Base-by-base conservation (phyloP, 148 eudicot genomes). In the Amaranthus palmeri region DNA sequence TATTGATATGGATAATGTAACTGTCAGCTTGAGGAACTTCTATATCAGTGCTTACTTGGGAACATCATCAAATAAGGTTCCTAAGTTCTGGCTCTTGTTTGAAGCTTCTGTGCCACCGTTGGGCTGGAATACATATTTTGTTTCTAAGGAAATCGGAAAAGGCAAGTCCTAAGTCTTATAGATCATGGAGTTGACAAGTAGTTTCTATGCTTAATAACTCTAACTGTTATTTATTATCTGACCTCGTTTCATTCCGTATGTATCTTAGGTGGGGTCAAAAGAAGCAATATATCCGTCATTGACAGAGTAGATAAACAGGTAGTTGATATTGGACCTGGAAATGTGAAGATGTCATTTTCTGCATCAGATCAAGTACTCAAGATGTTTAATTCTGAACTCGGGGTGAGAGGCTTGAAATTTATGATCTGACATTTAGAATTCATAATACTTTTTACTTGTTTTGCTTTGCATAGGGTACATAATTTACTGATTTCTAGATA, bases 111-210 rank as follows among this genome's bases (percentile, higher is more conserved):
- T 92, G 69, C 90, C 88, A 58, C 88, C 97, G 48, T 72, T 92
- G 74, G 96, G 97, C 72, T 90, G 91, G 93, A 86, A 78, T 80
- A 92, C 96, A 17, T 92, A 88, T 71, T 88, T 90, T 81, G 78
- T 90, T 71, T 85, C 90, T 47, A 62, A 71, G 69, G 71, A 66
- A 58, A 48, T 75, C 56, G 79, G 76, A 67, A 84, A 76, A 79
- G 88, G 96, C 90, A 76, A 43, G 46, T 62, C 14, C 15, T 72
- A 50, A 45, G 54, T 52, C 46, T 67, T 53, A 15, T 4, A 9
- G 47, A 4, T 25, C 36, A 25, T 25, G 36, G 36, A 25, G 36
- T 1, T 25, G 36, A 25, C 36, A 25, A 25, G 36, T 25, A 25
- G 36, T 25, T 25, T 25, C 36, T 25, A 1, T 25, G 36, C 36